Evolutionary conservation across 495 filamentous ascomycete genomes (phyloP), one percentile per base, ranked within the genome.

Genomic region (Talaromyces stipitatus): DNA sequence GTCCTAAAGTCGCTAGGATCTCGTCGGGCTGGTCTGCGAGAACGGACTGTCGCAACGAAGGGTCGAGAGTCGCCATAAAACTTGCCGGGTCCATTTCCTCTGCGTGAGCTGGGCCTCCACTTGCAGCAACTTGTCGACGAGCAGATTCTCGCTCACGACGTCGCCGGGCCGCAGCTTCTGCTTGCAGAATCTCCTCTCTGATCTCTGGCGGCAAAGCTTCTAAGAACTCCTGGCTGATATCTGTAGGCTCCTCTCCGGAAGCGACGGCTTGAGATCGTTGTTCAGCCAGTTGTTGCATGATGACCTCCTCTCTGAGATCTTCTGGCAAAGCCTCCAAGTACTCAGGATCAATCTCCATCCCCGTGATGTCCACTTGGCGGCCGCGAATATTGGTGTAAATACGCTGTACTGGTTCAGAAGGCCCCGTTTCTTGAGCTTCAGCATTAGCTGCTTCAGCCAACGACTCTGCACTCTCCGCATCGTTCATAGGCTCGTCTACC

Each of bases 241-340:
- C 91, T 14, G 80, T 87, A 2, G 91, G 88, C 64, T 89, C 85
- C 66, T 95, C 88, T 29, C 90, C 92, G 41, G 87, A 82, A 57
- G 89, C 86, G 14, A 83, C 82, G 58, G 89, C 88, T 69, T 91
- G 82, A 6, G 87, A 85, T 62, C 94, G 86, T 52, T 92, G 84
- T 53, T 92, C 83, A 45, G 86, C 86, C 59, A 95, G 76, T 54
- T 95, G 90, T 46, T 89, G 82, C 71, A 91, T 90, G 36, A 99
- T 86, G 26, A 97, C 94, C 66, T 99, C 94, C 69, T 97, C 92
- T 26, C 94, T 82, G 50, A 97, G 82, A 38, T 97, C 94, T 58
- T 99, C 94, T 0, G 94, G 94, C 16, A 99, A 76, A 33, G 91
- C 95, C 55, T 94, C 90, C 2, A 99, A 81, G 69, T 95, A 99